Conservation (phyloP, 1,284 basidiomycete genomes). For the Neolentinus lepideus region DNA sequence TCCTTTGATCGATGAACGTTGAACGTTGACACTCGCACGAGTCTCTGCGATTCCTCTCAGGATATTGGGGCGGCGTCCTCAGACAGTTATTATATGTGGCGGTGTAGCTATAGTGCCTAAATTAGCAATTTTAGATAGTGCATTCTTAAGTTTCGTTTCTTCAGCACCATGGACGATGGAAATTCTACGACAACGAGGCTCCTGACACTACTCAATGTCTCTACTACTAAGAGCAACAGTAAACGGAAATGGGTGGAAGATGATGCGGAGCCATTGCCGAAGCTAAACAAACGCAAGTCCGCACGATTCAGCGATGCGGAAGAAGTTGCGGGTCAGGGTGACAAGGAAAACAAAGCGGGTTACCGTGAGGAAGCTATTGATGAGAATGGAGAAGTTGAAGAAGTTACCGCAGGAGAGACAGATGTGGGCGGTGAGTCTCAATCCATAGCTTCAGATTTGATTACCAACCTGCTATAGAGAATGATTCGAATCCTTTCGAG, state of each 20-base stretch:
- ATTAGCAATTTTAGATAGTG: too few relatives aligned
- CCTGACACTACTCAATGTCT: slow-evolving; percentile 91
- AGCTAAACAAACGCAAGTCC: slow-evolving; percentile 53
- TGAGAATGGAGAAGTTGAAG: neutral
- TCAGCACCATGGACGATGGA: slow-evolving; percentile 32
- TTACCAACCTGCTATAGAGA: slow-evolving; percentile 8
- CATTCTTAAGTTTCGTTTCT: too few relatives aligned
- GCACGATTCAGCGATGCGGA: slow-evolving; percentile 2
- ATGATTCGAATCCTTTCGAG: slow-evolving; percentile 43
- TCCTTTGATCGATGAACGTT: too few relatives aligned
- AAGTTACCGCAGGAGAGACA: slow-evolving; percentile 9
- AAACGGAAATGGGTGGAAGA: slow-evolving; percentile 48
- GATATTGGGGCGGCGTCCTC: too few relatives aligned
- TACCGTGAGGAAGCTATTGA: slow-evolving; percentile 3
- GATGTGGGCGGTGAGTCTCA: slow-evolving; percentile 15
- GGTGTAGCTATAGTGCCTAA: too few relatives aligned
- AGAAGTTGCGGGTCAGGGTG: slow-evolving; percentile 8
- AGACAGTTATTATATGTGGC: too few relatives aligned
- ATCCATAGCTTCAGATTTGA: neutral
- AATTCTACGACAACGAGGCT: slow-evolving; percentile 74
- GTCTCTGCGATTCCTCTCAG: too few relatives aligned
- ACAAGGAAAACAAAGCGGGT: slow-evolving; percentile 9
- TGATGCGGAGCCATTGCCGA: slow-evolving; percentile 39
- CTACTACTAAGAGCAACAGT: slow-evolving; percentile 57
- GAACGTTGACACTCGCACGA: too few relatives aligned